A percentile compares a stretch with the other conserved stretches of the same genome.
phyloP scores from a whole-genome alignment of 2,329 filamentous ascomycete species.

The Calonectria pteridis region DNA sequence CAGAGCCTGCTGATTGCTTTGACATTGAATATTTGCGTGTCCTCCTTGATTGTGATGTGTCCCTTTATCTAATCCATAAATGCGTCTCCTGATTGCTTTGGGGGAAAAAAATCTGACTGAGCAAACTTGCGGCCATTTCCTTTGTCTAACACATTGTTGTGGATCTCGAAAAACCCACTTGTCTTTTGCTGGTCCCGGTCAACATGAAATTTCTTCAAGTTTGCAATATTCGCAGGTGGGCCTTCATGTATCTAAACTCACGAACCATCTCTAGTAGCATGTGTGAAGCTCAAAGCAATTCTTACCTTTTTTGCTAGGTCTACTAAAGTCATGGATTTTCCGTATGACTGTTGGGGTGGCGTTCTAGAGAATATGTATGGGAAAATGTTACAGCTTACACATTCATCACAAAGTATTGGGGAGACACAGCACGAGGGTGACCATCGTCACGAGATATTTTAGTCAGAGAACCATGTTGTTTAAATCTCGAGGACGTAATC shows the following conservation, averaged over 20 bases:
- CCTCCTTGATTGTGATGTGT: background rate
- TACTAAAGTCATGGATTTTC: background rate
- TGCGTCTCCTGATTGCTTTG: background rate
- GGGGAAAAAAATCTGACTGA: background rate
- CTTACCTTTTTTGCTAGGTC: background rate
- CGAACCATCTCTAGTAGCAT: background rate
- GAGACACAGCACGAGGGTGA: background rate
- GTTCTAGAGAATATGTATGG: too few relatives aligned
- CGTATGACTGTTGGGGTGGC: too few relatives aligned
- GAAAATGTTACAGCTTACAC: background rate
- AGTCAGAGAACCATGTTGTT: slow-evolving; percentile 42
- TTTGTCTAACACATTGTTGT: background rate
- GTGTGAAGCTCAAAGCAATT: background rate
- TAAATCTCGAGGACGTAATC: slow-evolving; percentile 46
- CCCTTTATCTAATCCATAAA: background rate
- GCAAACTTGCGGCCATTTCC: background rate
- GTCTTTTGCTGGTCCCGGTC: background rate
- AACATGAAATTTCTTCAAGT: background rate
- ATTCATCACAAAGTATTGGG: background rate
- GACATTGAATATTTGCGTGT: background rate
- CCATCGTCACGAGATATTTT: background rate
- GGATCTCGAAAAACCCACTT: background rate
- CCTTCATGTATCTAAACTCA: background rate
- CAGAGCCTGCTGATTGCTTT: slow-evolving; percentile 31
- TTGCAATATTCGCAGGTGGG: background rate